Conservation (phyloP, 2,329 filamentous ascomycete genomes). For the Thielaviopsis ethacetica region DNA sequence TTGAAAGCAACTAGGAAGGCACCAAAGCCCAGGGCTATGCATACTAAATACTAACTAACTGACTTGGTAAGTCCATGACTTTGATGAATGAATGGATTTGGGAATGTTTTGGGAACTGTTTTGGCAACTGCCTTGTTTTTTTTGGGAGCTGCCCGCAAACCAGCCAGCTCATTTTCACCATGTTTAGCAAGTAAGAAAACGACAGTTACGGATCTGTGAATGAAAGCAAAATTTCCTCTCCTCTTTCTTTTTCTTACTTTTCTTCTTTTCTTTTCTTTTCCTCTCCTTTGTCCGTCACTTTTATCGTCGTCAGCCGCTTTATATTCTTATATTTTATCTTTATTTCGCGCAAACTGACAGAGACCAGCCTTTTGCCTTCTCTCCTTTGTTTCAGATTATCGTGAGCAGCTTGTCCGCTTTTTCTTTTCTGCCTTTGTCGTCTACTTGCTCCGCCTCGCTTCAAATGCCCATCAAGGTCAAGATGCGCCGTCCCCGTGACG, state of each 20-base stretch:
- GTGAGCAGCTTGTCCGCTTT: not conserved
- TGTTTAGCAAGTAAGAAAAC: not conserved
- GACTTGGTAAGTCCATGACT: not conserved
- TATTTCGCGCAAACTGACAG: not conserved
- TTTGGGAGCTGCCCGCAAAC: not conserved
- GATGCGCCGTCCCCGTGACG: slow-evolving; percentile 7
- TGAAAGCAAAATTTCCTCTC: not conserved
- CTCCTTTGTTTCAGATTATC: not conserved
- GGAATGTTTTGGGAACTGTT: not conserved
- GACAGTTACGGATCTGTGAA: not conserved
- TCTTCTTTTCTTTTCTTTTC: not conserved
- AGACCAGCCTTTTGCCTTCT: not conserved
- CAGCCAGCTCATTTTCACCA: not conserved
- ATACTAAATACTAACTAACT: not conserved
- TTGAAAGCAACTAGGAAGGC: not conserved
- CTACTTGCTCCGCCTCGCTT: not conserved
- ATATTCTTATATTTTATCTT: not conserved
- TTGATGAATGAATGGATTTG: not conserved
- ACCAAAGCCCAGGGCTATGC: not conserved
- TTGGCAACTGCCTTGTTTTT: not conserved
- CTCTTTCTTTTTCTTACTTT: not conserved
- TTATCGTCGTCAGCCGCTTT: not conserved
- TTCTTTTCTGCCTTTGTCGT: not conserved
- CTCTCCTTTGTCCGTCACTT: not conserved
- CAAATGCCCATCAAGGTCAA: slow-evolving; percentile 12